Percentiles rank a stretch among this genome's conserved stretches.
These are phyloP conservation scores for Euphorbia corollata DNA, from an alignment of 441 rosid species.

Conservation along the genomic window DNA sequence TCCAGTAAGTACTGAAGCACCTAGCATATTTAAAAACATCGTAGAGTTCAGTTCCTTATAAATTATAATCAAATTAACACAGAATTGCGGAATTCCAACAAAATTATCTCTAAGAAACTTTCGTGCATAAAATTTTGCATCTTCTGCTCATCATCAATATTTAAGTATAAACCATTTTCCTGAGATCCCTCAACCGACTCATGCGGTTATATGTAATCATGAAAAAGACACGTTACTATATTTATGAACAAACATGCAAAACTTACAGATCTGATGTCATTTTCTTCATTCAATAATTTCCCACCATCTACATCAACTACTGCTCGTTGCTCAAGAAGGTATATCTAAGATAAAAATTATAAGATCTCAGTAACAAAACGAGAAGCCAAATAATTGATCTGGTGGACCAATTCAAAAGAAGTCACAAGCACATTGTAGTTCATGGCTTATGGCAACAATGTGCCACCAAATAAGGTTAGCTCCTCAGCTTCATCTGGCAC, in stretches of 20 bases:
- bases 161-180: not conserved
- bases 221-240: not conserved
- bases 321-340: slow-evolving; percentile 91
- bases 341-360: slow-evolving; percentile 42
- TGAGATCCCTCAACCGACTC: slow-evolving; percentile 5
- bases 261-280: slow-evolving; percentile 91
- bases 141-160: not conserved
- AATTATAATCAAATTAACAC: not conserved
- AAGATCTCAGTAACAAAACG: slow-evolving; percentile 13
- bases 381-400: slow-evolving; percentile 7
- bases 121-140: not conserved
- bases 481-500: not conserved
- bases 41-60: not conserved
- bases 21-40: slow-evolving; percentile 30
- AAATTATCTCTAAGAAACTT: not conserved
- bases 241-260: slow-evolving; percentile 16
- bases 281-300: slow-evolving; percentile 85
- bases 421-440: not conserved
- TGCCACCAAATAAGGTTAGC: slow-evolving; percentile 2
- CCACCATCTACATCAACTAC: slow-evolving; percentile 77
- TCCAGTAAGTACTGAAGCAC: slow-evolving; percentile 85
- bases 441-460: slow-evolving; percentile 2
- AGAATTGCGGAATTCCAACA: slow-evolving; percentile 1
- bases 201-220: not conserved
- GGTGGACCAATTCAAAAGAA: not conserved